Conservation (phyloP, 805 yeast species). For the Sugiyamaella qingdaonensis region DNA sequence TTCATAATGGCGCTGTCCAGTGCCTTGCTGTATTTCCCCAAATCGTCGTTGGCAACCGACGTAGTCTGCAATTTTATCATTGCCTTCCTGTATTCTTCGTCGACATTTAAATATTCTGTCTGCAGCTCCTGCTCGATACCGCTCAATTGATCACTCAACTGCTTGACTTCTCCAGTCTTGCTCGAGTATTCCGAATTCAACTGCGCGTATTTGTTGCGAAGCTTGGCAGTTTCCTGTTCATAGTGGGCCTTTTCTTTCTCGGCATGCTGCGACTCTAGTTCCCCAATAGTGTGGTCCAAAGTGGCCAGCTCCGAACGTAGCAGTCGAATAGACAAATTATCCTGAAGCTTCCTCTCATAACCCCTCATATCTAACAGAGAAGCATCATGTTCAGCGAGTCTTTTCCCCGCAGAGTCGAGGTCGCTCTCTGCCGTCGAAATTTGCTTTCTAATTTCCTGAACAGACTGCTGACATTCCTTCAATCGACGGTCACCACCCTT, state of each 20-base stretch:
- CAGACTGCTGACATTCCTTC: slow-evolving; percentile 25
- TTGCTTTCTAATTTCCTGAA: slow-evolving; percentile 23
- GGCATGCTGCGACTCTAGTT: slow-evolving; percentile 54
- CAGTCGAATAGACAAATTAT: slow-evolving; percentile 57
- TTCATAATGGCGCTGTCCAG: slow-evolving; percentile 91
- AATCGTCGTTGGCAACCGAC: slow-evolving; percentile 70
- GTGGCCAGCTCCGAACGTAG: slow-evolving; percentile 38
- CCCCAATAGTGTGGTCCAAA: slow-evolving; percentile 39
- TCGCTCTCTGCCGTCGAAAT: slow-evolving; percentile 21
- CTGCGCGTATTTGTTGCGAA: slow-evolving; percentile 48
- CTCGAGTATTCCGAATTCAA: slow-evolving; percentile 67
- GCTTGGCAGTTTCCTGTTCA: slow-evolving; percentile 49
- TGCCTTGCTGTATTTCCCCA: slow-evolving; percentile 76
- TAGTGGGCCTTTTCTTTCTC: slow-evolving; percentile 57
- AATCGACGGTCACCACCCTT: slow-evolving; percentile 12
- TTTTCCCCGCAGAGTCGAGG: slow-evolving; percentile 20
- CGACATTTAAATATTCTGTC: slow-evolving; percentile 68
- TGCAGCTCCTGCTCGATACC: slow-evolving; percentile 54
- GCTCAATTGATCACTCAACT: slow-evolving; percentile 66
- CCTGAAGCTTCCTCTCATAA: slow-evolving; percentile 58
- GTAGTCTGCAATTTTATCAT: slow-evolving; percentile 75
- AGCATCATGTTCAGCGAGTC: slow-evolving; percentile 35
- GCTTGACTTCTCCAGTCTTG: slow-evolving; percentile 80
- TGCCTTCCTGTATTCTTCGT: slow-evolving; percentile 58
- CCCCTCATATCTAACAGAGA: slow-evolving; percentile 53